These are phyloP conservation scores for Aristolochia californica DNA, from an alignment of 164 flowering plant species.

Conservation along the genomic window DNA sequence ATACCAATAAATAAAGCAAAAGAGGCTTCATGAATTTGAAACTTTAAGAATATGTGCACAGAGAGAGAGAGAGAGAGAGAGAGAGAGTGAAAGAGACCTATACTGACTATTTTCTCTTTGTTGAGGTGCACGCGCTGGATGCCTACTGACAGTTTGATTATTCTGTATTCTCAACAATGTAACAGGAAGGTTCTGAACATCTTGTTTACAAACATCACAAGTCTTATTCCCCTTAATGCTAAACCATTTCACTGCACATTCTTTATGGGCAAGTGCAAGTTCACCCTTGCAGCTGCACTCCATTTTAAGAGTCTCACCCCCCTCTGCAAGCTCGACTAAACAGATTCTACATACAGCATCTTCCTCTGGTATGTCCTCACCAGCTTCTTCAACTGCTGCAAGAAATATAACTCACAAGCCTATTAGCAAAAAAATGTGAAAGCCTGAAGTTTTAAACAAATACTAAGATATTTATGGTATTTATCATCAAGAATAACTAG, in stretches of 20 bases:
- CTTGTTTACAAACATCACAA: constrained; percentile 75
- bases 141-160: constrained; percentile 32
- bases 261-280: constrained; percentile 80
- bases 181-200: constrained; percentile 69
- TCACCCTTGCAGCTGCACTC: constrained; percentile 89
- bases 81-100: constrained; percentile 27
- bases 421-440: too few species aligned
- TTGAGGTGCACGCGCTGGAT: constrained; percentile 21
- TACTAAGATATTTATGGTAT: not conserved
- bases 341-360: constrained; percentile 87
- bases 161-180: constrained; percentile 47
- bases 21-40: too few species aligned
- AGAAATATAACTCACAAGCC: too few species aligned
- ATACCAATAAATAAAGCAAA: too few species aligned
- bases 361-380: constrained; percentile 79
- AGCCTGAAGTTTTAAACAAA: too few species aligned
- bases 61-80: too few species aligned
- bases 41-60: too few species aligned
- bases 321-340: constrained; percentile 66
- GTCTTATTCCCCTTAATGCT: constrained; percentile 76
- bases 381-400: constrained; percentile 33
- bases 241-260: constrained; percentile 87
- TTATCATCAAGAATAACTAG: not conserved
- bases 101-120: constrained; percentile 41
- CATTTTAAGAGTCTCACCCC: constrained; percentile 69